These are phyloP conservation scores for Trichoderma breve DNA, from an alignment of 2,329 filamentous ascomycete genomes.

Conservation along the genomic window DNA sequence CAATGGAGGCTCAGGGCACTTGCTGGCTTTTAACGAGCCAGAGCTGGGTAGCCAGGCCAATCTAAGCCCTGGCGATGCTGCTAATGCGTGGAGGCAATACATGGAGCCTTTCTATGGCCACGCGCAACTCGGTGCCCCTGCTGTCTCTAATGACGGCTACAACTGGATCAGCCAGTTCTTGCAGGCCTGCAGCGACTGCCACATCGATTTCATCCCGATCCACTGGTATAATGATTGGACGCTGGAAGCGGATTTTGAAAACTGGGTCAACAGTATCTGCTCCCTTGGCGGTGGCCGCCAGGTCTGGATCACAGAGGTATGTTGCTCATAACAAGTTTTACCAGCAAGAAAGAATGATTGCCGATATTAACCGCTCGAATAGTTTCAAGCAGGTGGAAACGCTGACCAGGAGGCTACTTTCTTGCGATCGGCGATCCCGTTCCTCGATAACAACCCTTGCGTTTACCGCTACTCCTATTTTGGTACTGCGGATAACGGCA, in stretches of 20 bases:
- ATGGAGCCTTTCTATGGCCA: slow-evolving; percentile 45
- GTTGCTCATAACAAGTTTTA: not conserved
- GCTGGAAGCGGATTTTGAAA: slow-evolving; percentile 42
- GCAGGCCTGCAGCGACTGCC: slow-evolving; percentile 39
- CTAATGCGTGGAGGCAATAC: slow-evolving; percentile 38
- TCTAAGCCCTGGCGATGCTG: slow-evolving; percentile 36
- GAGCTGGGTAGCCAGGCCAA: slow-evolving; percentile 25
- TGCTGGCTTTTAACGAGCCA: slow-evolving; percentile 30
- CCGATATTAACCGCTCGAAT: not conserved
- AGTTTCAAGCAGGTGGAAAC: slow-evolving; percentile 35
- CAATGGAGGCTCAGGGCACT: slow-evolving; percentile 23
- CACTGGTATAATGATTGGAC: slow-evolving; percentile 46
- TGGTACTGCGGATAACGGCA: slow-evolving; percentile 23
- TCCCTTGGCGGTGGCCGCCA: slow-evolving; percentile 35
- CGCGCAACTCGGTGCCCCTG: slow-evolving; percentile 45
- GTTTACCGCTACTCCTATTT: slow-evolving; percentile 44
- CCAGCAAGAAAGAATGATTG: not conserved
- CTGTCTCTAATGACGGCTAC: slow-evolving; percentile 47
- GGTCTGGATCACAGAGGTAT: slow-evolving; percentile 46
- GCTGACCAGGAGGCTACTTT: slow-evolving; percentile 38
- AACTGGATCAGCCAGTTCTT: slow-evolving; percentile 45
- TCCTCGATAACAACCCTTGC: slow-evolving; percentile 39
- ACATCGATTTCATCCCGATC: slow-evolving; percentile 44
- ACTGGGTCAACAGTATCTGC: slow-evolving; percentile 41
- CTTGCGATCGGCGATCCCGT: slow-evolving; percentile 42